Percentiles rank a stretch among this genome's conserved stretches.
Conservation (phyloP, 2,329 filamentous ascomycete species). For the Trichoderma brevicompactum region DNA sequence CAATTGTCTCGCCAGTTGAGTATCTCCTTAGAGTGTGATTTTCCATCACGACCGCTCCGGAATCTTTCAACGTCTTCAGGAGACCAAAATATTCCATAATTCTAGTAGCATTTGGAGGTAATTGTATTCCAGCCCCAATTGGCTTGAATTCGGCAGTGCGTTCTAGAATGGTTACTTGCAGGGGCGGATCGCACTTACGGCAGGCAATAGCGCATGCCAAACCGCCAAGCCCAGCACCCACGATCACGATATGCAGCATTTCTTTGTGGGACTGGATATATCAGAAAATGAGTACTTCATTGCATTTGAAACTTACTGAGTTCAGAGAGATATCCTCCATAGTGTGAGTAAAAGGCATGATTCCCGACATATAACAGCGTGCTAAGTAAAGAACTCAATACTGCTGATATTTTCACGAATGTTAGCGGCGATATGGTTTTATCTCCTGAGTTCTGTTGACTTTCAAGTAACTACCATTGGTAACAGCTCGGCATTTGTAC, state of each 20-base stretch:
- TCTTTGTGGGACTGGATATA: background rate
- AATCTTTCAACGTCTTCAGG: background rate
- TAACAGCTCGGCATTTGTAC: too few species aligned
- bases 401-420: too few species aligned
- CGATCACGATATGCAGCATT: background rate
- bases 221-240: background rate
- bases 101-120: conserved; percentile 3
- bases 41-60: background rate
- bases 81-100: background rate
- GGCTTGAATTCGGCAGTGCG: background rate
- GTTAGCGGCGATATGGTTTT: too few species aligned
- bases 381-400: too few species aligned
- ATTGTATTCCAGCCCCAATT: background rate
- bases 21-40: background rate
- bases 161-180: conserved; percentile 1
- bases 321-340: too few species aligned
- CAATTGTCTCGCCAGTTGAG: conserved; percentile 5
- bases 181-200: background rate
- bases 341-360: too few species aligned
- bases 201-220: background rate
- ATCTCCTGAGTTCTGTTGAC: too few species aligned
- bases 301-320: background rate
- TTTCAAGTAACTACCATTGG: too few species aligned
- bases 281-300: background rate
- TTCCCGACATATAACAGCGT: too few species aligned